Conservation (phyloP, 2,329 filamentous ascomycete species). For the Pyrenochaeta sp. region DNA sequence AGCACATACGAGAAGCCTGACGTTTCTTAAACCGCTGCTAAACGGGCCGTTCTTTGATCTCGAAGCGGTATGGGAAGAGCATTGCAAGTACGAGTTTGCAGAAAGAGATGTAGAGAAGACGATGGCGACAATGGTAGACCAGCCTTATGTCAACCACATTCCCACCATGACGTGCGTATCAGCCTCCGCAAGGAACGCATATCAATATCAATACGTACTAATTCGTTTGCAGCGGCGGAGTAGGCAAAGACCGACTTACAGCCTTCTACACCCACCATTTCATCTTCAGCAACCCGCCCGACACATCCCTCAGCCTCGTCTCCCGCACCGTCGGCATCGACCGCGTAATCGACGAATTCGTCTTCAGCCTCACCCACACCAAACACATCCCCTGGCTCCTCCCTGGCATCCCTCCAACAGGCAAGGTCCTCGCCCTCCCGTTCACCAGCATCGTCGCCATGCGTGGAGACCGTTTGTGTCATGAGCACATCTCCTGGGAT, state of each 20-base stretch:
- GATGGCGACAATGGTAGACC: constrained; percentile 82
- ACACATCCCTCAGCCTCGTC: constrained; percentile 73
- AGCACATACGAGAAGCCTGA: constrained; percentile 71
- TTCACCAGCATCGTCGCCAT: constrained; percentile 73
- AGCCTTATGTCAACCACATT: constrained; percentile 82
- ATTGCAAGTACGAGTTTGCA: constrained; percentile 75
- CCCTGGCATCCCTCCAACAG: constrained; percentile 45
- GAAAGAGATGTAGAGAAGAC: constrained; percentile 74
- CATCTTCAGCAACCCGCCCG: constrained; percentile 75
- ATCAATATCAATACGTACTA: neutral
- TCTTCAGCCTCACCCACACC: constrained; percentile 47
- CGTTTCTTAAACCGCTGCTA: constrained; percentile 70
- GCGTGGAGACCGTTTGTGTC: constrained; percentile 72
- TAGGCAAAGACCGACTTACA: constrained; percentile 70
- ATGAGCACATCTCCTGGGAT: constrained; percentile 78
- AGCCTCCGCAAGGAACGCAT: neutral
- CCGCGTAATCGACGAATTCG: constrained; percentile 61
- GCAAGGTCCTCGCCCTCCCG: constrained; percentile 61
- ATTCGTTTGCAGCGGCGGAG: constrained; percentile 61
- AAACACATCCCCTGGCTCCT: constrained; percentile 45
- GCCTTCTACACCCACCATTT: constrained; percentile 78
- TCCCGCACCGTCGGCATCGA: constrained; percentile 77
- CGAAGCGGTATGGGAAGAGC: constrained; percentile 81
- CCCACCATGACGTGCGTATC: constrained; percentile 64
- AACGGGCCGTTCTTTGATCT: constrained; percentile 75